Evolutionary conservation across 192 early-diverging fungal genomes (phyloP).

Genomic region (Gaertneriomyces semiglobifer): DNA sequence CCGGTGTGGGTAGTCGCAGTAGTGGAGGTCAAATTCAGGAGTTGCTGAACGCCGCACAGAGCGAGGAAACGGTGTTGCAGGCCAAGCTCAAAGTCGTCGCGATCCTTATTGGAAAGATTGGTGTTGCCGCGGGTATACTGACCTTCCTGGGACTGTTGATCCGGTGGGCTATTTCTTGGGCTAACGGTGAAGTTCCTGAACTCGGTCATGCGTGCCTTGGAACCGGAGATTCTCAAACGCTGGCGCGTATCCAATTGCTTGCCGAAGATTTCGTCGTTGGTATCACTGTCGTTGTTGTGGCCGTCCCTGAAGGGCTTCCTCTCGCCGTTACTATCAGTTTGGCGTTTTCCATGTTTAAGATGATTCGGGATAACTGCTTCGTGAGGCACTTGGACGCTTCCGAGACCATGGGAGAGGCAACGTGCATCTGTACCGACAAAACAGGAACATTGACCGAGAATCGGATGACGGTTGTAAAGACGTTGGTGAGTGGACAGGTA

Average conservation of each 20-base stretch:
- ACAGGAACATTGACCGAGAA: constrained; percentile 62
- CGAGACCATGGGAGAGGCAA: constrained; percentile 65
- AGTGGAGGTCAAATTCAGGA: constrained; percentile 60
- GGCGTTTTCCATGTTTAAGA: constrained; percentile 64
- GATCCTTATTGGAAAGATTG: constrained; percentile 59
- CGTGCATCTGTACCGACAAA: constrained; percentile 63
- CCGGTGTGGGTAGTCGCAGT: constrained; percentile 49
- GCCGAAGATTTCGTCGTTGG: constrained; percentile 54
- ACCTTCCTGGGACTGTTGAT: constrained; percentile 54
- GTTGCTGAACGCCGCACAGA: constrained; percentile 53
- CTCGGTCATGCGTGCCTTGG: constrained; percentile 11
- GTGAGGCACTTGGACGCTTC: constrained; percentile 60
- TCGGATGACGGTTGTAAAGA: constrained; percentile 59
- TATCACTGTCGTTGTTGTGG: constrained; percentile 61
- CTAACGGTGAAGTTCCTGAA: constrained; percentile 10
- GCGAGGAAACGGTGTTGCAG: constrained; percentile 57
- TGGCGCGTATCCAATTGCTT: constrained; percentile 36
- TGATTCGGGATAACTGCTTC: constrained; percentile 64
- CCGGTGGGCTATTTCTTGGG: constrained; percentile 49
- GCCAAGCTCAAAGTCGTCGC: constrained; percentile 56
- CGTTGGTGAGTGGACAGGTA: constrained; percentile 40
- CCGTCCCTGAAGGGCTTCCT: constrained; percentile 63
- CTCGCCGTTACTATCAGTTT: constrained; percentile 62
- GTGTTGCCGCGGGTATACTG: constrained; percentile 55
- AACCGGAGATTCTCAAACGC: constrained; percentile 11